Conservation (phyloP, 495 filamentous ascomycete genomes). For the Aspergillus ostianus region DNA sequence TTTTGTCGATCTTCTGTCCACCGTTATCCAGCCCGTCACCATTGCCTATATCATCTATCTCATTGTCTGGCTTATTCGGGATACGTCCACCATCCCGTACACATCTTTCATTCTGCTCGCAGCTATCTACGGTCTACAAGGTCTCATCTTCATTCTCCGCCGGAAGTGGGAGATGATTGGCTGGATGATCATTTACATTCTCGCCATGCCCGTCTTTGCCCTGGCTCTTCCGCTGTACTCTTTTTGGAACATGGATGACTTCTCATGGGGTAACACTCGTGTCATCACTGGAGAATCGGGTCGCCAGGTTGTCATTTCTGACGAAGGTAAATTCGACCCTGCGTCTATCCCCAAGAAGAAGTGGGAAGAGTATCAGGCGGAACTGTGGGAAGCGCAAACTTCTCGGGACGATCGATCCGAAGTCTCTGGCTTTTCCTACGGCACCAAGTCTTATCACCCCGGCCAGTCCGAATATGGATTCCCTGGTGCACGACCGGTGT, state of each 20-base stretch:
- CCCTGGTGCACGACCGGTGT: slow-evolving; percentile 67
- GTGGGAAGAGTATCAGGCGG: slow-evolving; percentile 98
- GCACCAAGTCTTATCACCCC: slow-evolving; percentile 73
- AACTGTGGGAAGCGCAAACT: slow-evolving; percentile 89
- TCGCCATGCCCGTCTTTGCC: slow-evolving; percentile 89
- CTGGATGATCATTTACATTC: slow-evolving; percentile 97
- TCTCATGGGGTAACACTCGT: slow-evolving; percentile 96
- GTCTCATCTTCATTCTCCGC: slow-evolving; percentile 92
- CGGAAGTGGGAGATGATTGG: slow-evolving; percentile 97
- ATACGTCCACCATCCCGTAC: slow-evolving; percentile 65
- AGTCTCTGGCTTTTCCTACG: slow-evolving; percentile 86
- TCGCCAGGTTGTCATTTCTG: slow-evolving; percentile 86
- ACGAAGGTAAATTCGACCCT: slow-evolving; percentile 98
- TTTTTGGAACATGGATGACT: slow-evolving; percentile 99
- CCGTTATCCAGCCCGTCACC: too few species aligned
- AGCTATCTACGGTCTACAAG: slow-evolving; percentile 91
- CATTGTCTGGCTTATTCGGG: slow-evolving; percentile 54
- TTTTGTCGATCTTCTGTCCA: slow-evolving; percentile 77
- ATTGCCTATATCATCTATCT: too few species aligned
- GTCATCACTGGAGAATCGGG: slow-evolving; percentile 96
- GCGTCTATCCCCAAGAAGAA: slow-evolving; percentile 90
- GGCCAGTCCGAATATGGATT: slow-evolving; percentile 47
- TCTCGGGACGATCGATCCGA: slow-evolving; percentile 86
- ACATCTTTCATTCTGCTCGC: slow-evolving; percentile 86
- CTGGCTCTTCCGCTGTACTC: slow-evolving; percentile 89